A percentile compares a stretch with the other conserved stretches of the same genome.
Evolutionary conservation across 495 filamentous ascomycete genomes (phyloP).

Genomic region (Filosporella fistucella): DNA sequence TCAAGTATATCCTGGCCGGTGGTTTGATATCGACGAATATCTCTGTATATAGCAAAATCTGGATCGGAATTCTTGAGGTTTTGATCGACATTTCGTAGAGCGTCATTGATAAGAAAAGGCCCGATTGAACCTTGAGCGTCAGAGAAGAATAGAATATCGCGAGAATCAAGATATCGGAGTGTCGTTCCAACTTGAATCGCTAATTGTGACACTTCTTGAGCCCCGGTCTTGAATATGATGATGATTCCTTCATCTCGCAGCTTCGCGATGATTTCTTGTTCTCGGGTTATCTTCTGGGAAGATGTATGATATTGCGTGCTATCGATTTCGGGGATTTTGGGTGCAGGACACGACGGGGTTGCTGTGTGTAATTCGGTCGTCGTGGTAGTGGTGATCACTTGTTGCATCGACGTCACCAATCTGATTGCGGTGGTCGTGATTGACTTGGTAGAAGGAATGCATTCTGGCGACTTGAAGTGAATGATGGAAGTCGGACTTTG

Average conservation of each 20-base stretch:
- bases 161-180: constrained; percentile 25
- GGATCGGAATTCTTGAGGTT: constrained; percentile 29
- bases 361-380: too few species aligned
- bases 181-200: constrained; percentile 51
- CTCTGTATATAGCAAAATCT: constrained; percentile 52
- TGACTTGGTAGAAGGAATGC: too few species aligned
- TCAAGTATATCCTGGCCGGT: constrained; percentile 6
- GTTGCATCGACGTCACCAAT: too few species aligned
- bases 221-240: constrained; percentile 54
- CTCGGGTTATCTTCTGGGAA: too few species aligned
- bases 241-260: constrained; percentile 17
- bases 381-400: too few species aligned
- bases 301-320: too few species aligned
- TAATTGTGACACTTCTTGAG: constrained; percentile 45
- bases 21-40: constrained; percentile 4
- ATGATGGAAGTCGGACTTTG: too few species aligned
- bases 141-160: constrained; percentile 54
- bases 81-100: constrained; percentile 39
- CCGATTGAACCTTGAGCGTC: constrained; percentile 48
- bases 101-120: constrained; percentile 45
- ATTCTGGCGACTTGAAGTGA: too few species aligned
- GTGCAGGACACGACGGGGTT: too few species aligned
- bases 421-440: too few species aligned
- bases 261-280: constrained; percentile 8
- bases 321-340: too few species aligned